phyloP scores from a whole-genome alignment of 2,329 filamentous ascomycete species.

The Pseudovirgaria hyperparasitica region DNA sequence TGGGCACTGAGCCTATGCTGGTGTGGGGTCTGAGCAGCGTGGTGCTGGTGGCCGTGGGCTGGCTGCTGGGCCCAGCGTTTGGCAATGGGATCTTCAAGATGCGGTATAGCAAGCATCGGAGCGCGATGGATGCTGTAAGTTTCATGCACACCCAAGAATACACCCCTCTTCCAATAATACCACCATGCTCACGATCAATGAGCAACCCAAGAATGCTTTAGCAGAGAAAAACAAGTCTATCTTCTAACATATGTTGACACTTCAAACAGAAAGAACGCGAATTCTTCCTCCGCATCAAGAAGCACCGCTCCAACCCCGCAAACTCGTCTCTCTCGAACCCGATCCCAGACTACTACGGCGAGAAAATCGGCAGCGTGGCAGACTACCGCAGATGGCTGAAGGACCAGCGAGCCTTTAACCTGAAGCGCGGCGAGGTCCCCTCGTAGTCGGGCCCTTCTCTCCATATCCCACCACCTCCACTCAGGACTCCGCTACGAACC shows the following conservation, averaged over 20 bases:
- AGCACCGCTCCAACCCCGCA: conserved; percentile 80
- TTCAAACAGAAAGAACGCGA: conserved; percentile 70
- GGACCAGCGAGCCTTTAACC: conserved; percentile 90
- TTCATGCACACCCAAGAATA: conserved; percentile 1
- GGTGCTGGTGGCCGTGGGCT: conserved; percentile 67
- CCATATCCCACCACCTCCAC: too few species aligned
- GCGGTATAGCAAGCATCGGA: conserved; percentile 56
- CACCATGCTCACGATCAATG: not conserved
- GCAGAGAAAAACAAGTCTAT: not conserved
- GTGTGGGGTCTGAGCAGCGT: conserved; percentile 71
- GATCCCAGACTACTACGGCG: conserved; percentile 94
- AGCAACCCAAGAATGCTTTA: not conserved
- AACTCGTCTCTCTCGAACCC: conserved; percentile 85
- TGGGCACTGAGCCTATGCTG: conserved; percentile 80
- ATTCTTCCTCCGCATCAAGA: conserved; percentile 86
- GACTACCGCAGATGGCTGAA: conserved; percentile 94
- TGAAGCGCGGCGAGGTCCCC: conserved; percentile 63
- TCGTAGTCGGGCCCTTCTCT: too few species aligned
- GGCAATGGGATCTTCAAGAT: conserved; percentile 71
- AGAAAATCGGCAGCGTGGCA: conserved; percentile 89
- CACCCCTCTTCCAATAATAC: conserved; percentile 1
- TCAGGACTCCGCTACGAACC: too few species aligned
- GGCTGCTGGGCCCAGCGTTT: conserved; percentile 73
- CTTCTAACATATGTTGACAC: conserved; percentile 1
- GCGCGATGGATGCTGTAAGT: conserved; percentile 57